Percentiles rank a stretch among this genome's conserved stretches.
Conservation (phyloP, 305 asterid species). For the Salvia sclarea region DNA sequence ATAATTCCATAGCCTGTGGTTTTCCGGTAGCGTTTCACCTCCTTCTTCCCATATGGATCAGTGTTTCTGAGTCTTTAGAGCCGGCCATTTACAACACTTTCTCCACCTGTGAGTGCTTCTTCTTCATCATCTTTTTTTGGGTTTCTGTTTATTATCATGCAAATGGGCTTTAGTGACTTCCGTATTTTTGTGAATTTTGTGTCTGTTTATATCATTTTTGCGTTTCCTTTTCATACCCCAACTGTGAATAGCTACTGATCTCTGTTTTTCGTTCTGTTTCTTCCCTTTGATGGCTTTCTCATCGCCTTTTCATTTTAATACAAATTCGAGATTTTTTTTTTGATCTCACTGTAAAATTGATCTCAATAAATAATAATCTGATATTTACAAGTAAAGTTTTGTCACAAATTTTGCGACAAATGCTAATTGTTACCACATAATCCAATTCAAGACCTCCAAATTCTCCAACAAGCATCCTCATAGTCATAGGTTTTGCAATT, state of each 20-base stretch:
- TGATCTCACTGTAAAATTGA: too few relatives aligned
- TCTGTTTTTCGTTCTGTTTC: not conserved
- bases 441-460: not conserved
- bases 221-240: not conserved
- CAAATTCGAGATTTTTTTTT: not conserved
- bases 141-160: not conserved
- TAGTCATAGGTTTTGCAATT: not conserved
- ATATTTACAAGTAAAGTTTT: not conserved
- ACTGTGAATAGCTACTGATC: not conserved
- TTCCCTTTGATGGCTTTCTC: not conserved
- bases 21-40: conserved; percentile 46
- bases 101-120: conserved; percentile 46
- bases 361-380: not conserved
- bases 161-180: not conserved
- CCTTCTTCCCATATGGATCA: conserved; percentile 43
- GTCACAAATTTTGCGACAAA: not conserved
- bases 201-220: not conserved
- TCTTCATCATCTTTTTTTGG: not conserved
- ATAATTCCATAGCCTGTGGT: conserved; percentile 42
- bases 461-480: not conserved
- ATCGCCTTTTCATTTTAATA: not conserved
- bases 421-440: not conserved
- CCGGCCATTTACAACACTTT: conserved; percentile 30
- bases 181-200: conserved; percentile 2
- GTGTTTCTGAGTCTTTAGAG: conserved; percentile 40